These are phyloP conservation scores for Colletotrichum sp. DNA, from an alignment of 2,329 filamentous ascomycete species.

Conservation along the genomic window DNA sequence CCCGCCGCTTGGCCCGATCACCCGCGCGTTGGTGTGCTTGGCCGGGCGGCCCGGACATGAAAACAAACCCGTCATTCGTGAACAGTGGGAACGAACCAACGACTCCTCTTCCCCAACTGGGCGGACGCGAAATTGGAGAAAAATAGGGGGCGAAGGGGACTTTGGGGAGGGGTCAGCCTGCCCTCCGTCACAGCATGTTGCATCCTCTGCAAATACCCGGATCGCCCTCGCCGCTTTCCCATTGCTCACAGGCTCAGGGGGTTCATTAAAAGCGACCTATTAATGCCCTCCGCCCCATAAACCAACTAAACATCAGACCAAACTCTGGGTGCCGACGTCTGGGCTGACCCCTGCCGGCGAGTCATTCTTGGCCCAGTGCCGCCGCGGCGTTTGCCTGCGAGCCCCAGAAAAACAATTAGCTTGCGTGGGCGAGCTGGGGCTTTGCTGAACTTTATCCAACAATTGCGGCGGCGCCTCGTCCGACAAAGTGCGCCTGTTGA, in stretches of 20 bases:
- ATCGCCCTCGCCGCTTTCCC: neutral
- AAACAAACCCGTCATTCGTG: neutral
- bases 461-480: neutral
- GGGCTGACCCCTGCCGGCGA: constrained; percentile 9
- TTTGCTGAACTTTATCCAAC: constrained; percentile 16
- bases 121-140: neutral
- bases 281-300: neutral
- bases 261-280: neutral
- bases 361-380: neutral
- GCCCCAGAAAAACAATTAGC: constrained; percentile 13
- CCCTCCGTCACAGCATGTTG: neutral
- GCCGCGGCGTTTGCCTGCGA: neutral
- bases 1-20: neutral
- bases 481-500: neutral
- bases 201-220: neutral
- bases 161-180: neutral
- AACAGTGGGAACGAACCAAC: neutral
- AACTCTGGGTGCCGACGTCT: constrained; percentile 1
- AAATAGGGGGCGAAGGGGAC: neutral
- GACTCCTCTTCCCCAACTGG: neutral
- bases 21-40: neutral
- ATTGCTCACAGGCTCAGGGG: neutral
- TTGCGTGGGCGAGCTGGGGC: constrained; percentile 16
- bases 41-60: constrained; percentile 5
- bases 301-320: constrained; percentile 6